These are phyloP conservation scores for Xanthoconium stramineum DNA, from an alignment of 768 basidiomycete genomes.

Conservation along the genomic window DNA sequence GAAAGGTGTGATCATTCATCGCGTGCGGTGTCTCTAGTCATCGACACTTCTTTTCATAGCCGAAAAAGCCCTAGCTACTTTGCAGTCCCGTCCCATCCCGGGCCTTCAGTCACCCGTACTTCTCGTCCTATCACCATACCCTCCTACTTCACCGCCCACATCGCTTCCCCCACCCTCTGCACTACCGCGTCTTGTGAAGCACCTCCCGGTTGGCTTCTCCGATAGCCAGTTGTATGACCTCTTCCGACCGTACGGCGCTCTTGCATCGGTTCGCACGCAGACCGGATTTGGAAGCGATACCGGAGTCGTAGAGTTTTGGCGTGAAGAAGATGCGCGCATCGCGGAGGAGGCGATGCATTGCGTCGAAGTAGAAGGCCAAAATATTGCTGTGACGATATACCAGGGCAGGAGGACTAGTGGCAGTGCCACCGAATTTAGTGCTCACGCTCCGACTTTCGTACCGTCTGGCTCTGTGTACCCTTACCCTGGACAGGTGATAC, in stretches of 20 bases:
- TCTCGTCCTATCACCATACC: conserved; percentile 78
- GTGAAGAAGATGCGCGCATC: conserved; percentile 75
- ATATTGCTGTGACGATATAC: conserved; percentile 80
- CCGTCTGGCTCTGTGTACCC: conserved; percentile 64
- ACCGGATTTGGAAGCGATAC: conserved; percentile 76
- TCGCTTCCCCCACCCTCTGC: conserved; percentile 75
- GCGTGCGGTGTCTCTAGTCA: conserved; percentile 5
- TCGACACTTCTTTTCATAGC: conserved; percentile 41
- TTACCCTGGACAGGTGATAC: conserved; percentile 57
- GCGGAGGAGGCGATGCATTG: conserved; percentile 85
- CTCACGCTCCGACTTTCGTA: conserved; percentile 72
- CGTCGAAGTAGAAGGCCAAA: conserved; percentile 77
- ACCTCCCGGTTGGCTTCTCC: conserved; percentile 65
- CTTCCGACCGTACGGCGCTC: conserved; percentile 79
- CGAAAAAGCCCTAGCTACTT: conserved; percentile 83
- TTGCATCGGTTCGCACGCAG: conserved; percentile 72
- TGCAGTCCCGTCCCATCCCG: conserved; percentile 73
- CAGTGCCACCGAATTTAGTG: conserved; percentile 62
- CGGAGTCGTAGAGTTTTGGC: conserved; percentile 82
- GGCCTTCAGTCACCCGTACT: conserved; percentile 54
- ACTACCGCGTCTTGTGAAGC: conserved; percentile 77
- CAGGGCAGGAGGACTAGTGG: conserved; percentile 60
- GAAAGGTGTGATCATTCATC: conserved; percentile 53
- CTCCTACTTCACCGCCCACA: conserved; percentile 73
- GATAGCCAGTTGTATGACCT: conserved; percentile 80